Evolutionary conservation across 208 protist genomes (phyloP), one percentile per base, ranked within the genome.

Genomic region (Leishmania mexicana): DNA sequence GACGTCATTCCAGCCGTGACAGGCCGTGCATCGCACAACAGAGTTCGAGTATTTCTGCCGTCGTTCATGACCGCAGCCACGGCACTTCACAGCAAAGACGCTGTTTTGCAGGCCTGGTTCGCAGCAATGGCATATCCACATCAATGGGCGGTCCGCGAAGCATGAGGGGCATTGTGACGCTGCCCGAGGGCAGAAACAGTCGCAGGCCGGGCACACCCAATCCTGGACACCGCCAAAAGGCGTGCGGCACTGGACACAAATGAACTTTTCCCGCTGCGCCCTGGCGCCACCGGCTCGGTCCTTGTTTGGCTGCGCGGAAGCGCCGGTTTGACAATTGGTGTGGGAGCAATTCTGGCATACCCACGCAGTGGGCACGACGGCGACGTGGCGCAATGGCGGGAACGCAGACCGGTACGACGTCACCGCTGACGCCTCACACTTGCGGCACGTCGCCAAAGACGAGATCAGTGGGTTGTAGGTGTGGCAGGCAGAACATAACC

Each of bases 181-280:
- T 13, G 87, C 91, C 7, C 85, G 72, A 0, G 94, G 88, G 76
- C 95, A 96, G n/a, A 93, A 51, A 54, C 85, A 80, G n/a, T 79
- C n/a, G 76, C 94, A 97, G 10, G 71, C 76, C 35, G 90, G 78
- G 74, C 94, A 97, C 42, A 87, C 89, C 93, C 94, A 97, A 62
- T 91, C 80, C 28, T 84, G 85, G 19, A 95, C 81, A 7, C 94
- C 94, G 5, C 58, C 57, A 83, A 97, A 97, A 10, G 86, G 86
- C 6, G 73, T 54, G 6, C 38, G 31, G 73, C 94, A 97, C 17
- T 45, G 17, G 0, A 31, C 17, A 72, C 94, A 97, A 38, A 88
- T 86, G 75, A 97, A 96, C 70, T 94, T 94, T 24, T n/a, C 21
- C 24, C 82, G 81, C 57, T 85, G 78, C 13, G 0, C 51, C 35